Percentiles rank a stretch among this genome's conserved stretches.
Conservation (phyloP, 1,284 basidiomycete species). For the Cutaneotrichosporon cutaneum region DNA sequence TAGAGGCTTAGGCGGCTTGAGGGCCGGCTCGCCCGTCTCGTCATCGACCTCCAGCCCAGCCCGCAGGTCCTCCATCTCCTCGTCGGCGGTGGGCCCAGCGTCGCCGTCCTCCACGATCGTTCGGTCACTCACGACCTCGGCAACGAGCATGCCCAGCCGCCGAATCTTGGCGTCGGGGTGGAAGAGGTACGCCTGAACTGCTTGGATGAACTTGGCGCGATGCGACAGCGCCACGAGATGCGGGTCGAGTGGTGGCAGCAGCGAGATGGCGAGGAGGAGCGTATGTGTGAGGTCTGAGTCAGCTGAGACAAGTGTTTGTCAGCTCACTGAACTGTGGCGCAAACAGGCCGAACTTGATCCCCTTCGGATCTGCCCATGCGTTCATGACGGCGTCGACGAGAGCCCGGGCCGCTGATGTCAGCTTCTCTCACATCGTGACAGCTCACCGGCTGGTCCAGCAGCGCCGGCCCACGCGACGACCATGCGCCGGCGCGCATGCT, state of each 20-base stretch:
- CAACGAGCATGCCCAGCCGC: constrained; percentile 89
- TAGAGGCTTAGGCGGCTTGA: constrained; percentile 9
- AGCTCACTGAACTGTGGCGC: constrained; percentile 45
- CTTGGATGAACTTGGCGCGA: constrained; percentile 67
- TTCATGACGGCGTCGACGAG: constrained; percentile 44
- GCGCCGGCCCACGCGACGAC: constrained; percentile 40
- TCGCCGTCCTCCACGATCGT: constrained; percentile 27
- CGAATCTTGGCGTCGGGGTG: constrained; percentile 76
- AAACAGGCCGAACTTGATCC: constrained; percentile 50
- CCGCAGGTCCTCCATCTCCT: constrained; percentile 45
- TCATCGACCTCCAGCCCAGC: constrained; percentile 45
- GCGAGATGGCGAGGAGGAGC: constrained; percentile 64
- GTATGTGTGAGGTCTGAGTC: constrained; percentile 66
- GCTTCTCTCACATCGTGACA: constrained; percentile 6
- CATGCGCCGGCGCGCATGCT: constrained; percentile 30
- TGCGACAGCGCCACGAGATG: constrained; percentile 50
- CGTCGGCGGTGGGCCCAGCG: constrained; percentile 16
- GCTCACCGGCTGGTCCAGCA: constrained; percentile 18
- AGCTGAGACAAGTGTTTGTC: neutral
- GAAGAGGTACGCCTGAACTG: constrained; percentile 71
- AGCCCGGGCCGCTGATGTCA: constrained; percentile 16
- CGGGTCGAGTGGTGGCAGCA: constrained; percentile 59
- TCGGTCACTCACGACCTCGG: constrained; percentile 62
- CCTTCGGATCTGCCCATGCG: constrained; percentile 51
- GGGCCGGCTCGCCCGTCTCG: constrained; percentile 19